phyloP scores from a whole-genome alignment of 1,139 yeast genomes.

The Wickerhamomyces sp. region DNA sequence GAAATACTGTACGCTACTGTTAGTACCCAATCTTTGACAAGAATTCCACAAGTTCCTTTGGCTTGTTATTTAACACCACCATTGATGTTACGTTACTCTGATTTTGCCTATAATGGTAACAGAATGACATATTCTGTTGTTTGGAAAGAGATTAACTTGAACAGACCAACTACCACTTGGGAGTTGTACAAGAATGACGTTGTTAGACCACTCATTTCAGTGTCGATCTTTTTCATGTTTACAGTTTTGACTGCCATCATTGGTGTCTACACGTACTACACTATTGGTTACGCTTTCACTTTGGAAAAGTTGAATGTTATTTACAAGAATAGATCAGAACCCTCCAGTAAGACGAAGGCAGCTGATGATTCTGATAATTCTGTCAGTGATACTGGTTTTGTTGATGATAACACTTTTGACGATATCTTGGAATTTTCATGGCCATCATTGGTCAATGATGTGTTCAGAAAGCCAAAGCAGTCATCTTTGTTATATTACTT shows the following conservation, averaged over 20 bases:
- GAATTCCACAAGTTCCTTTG: slow-evolving; percentile 18
- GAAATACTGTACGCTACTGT: slow-evolving; percentile 22
- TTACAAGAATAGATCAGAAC: slow-evolving; percentile 7
- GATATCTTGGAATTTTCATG: slow-evolving; percentile 21
- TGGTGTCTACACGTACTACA: slow-evolving; percentile 29
- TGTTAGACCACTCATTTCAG: slow-evolving; percentile 19
- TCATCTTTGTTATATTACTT: slow-evolving; percentile 10
- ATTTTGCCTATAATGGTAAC: slow-evolving; percentile 22
- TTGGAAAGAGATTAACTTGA: slow-evolving; percentile 22
- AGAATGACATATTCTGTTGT: slow-evolving; percentile 22
- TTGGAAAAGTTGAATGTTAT: slow-evolving; percentile 14
- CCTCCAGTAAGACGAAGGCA: not conserved
- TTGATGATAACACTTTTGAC: slow-evolving; percentile 4
- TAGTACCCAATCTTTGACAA: slow-evolving; percentile 20
- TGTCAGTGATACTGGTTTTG: not conserved
- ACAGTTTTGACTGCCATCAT: slow-evolving; percentile 14
- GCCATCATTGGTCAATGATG: slow-evolving; percentile 21
- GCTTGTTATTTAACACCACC: slow-evolving; percentile 21
- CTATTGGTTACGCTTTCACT: slow-evolving; percentile 11
- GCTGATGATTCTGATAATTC: not conserved
- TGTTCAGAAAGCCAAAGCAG: slow-evolving; percentile 17
- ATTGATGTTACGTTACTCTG: slow-evolving; percentile 17
- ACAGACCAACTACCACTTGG: slow-evolving; percentile 10
- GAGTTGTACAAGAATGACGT: slow-evolving; percentile 21
- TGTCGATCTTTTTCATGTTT: slow-evolving; percentile 17